phyloP scores from a whole-genome alignment of 495 filamentous ascomycete species.

The Penicillium cosmopolitanum region DNA sequence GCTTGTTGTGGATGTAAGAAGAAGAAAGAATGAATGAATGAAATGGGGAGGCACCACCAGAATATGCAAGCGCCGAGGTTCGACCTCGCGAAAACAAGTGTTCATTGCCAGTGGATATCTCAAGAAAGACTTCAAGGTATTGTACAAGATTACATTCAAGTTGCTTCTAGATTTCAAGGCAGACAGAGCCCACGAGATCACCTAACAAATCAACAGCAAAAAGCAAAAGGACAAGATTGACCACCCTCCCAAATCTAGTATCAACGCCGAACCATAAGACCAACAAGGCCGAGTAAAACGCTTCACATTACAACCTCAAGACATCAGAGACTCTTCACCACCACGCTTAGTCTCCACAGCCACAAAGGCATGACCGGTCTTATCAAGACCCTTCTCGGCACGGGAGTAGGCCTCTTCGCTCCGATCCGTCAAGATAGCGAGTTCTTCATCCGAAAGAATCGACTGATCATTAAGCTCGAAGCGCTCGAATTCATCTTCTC shows the following conservation, averaged over 20 bases:
- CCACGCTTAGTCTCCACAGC: slow-evolving; percentile 48
- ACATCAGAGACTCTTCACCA: slow-evolving; percentile 35
- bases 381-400: slow-evolving; percentile 71
- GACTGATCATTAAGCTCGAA: slow-evolving; percentile 59
- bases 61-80: too few relatives aligned
- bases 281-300: not conserved
- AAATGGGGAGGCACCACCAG: too few relatives aligned
- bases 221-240: not conserved
- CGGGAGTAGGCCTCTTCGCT: slow-evolving; percentile 82
- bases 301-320: slow-evolving; percentile 15
- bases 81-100: too few relatives aligned
- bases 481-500: slow-evolving; percentile 57
- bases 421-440: slow-evolving; percentile 79
- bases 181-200: too few relatives aligned
- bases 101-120: too few relatives aligned
- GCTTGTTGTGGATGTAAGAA: too few relatives aligned
- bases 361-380: slow-evolving; percentile 44
- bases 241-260: too few relatives aligned
- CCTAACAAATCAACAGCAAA: not conserved
- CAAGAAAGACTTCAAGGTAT: too few relatives aligned
- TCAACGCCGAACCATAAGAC: not conserved
- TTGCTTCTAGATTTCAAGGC: too few relatives aligned
- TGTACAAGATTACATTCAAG: too few relatives aligned
- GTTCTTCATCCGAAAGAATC: slow-evolving; percentile 75
- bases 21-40: too few relatives aligned